Evolutionary conservation across 2,329 filamentous ascomycete species (phyloP).

Genomic region (Phialemoniopsis sp.): DNA sequence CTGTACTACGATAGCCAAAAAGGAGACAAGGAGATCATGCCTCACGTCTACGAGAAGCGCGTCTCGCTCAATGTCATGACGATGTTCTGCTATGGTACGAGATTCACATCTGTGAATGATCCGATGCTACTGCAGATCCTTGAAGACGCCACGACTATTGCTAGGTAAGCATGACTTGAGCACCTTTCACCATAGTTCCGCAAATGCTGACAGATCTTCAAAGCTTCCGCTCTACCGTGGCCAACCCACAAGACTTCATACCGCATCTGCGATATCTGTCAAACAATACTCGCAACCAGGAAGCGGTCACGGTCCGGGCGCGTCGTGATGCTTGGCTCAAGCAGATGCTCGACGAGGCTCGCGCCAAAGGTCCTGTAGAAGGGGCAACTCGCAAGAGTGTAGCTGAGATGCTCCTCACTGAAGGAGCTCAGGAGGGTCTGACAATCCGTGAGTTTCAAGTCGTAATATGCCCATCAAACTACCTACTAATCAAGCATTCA

Average conservation of each 20-base stretch:
- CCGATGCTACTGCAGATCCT: conserved; percentile 3
- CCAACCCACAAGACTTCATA: conserved; percentile 3
- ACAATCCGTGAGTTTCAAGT: neutral
- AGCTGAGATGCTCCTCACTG: conserved; percentile 2
- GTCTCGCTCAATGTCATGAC: conserved; percentile 3
- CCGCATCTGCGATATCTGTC: conserved; percentile 1
- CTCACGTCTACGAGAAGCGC: conserved; percentile 5
- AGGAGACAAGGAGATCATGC: conserved; percentile 1
- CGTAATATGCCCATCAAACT: too few relatives aligned
- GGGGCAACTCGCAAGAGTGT: conserved; percentile 1
- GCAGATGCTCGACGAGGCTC: conserved; percentile 2
- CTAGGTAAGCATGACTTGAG: conserved; percentile 1
- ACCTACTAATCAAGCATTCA: neutral
- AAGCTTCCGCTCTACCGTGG: conserved; percentile 5
- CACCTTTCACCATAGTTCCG: neutral
- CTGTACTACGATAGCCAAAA: conserved; percentile 1
- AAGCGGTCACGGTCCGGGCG: neutral
- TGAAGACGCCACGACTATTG: conserved; percentile 3
- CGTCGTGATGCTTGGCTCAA: conserved; percentile 4
- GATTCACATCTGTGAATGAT: conserved; percentile 3
- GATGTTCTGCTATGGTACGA: conserved; percentile 4
- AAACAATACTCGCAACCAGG: neutral
- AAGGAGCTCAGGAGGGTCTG: conserved; percentile 1
- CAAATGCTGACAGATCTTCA: neutral
- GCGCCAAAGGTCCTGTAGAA: neutral